Conservation (phyloP, 1,284 basidiomycete species). For the Xerocomus amazonicus region DNA sequence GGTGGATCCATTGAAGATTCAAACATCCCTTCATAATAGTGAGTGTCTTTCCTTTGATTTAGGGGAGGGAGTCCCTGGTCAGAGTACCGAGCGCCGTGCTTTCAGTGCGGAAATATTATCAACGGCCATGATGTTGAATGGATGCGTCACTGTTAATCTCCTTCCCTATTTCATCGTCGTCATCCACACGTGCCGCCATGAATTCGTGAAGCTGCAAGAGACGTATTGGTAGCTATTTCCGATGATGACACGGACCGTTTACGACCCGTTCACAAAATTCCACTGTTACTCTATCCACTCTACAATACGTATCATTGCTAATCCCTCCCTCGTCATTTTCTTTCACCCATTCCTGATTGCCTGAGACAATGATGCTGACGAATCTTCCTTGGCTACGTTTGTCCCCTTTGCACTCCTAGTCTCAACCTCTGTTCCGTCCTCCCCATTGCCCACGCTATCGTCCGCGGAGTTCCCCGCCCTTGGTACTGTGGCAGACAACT, state of each 20-base stretch:
- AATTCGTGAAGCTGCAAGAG: constrained; percentile 31
- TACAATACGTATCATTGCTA: constrained; percentile 11
- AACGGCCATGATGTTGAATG: constrained; percentile 53
- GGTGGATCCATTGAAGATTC: constrained; percentile 31
- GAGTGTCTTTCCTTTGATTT: constrained; percentile 51
- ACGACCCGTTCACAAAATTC: constrained; percentile 11
- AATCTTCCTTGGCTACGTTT: constrained; percentile 38
- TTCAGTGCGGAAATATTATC: constrained; percentile 76
- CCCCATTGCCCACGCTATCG: constrained; percentile 56
- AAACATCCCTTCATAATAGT: constrained; percentile 51
- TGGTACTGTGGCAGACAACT: constrained; percentile 23
- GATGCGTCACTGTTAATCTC: constrained; percentile 23
- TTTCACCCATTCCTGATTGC: constrained; percentile 41
- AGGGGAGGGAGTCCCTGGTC: constrained; percentile 71
- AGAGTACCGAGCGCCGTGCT: constrained; percentile 78
- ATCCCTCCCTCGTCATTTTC: constrained; percentile 33
- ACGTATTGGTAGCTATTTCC: constrained; percentile 14
- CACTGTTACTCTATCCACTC: constrained; percentile 3
- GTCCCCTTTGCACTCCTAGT: constrained; percentile 31
- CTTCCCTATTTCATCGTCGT: constrained; percentile 20
- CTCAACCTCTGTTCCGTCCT: constrained; percentile 44
- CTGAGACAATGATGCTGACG: constrained; percentile 49
- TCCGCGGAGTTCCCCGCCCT: constrained; percentile 71
- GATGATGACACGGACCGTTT: constrained; percentile 23
- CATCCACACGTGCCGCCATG: constrained; percentile 22